Percentiles rank a stretch among this genome's conserved stretches.
These are phyloP conservation scores for Paraurostyla sp. DNA, from an alignment of 73 alveolate genomes.

Conservation along the genomic window DNA sequence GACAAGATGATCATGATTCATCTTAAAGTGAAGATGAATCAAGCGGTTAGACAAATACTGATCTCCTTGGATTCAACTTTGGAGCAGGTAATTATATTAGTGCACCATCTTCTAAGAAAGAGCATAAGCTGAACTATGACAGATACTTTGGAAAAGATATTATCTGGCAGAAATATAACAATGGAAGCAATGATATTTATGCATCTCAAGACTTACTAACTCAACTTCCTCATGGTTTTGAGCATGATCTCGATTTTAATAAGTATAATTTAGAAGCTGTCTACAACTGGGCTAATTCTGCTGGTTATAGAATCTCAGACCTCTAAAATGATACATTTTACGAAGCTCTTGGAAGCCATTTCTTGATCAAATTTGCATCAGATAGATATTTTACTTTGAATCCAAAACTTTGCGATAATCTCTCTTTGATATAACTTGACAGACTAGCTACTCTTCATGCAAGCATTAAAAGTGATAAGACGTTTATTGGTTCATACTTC, in stretches of 20 bases:
- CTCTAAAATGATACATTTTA: constrained; percentile 41
- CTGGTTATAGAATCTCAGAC: constrained; percentile 2
- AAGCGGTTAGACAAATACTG: no score
- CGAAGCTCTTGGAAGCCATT: not conserved
- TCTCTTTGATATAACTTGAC: constrained; percentile 56
- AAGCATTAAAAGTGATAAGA: constrained; percentile 56
- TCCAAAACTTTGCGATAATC: constrained; percentile 4
- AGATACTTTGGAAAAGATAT: not conserved
- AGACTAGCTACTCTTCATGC: constrained; percentile 12
- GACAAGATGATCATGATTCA: no score
- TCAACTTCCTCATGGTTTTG: no score
- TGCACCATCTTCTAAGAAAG: no score
- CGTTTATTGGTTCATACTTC: constrained; percentile 65
- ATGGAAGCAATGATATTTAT: no score
- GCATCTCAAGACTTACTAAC: no score
- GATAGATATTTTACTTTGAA: constrained; percentile 5
- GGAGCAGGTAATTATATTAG: no score
- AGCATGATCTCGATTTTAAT: constrained; percentile 31
- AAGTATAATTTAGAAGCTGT: constrained; percentile 1
- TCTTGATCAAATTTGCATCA: not conserved
- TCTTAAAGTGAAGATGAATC: no score
- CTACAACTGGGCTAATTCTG: not conserved
- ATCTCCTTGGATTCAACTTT: no score
- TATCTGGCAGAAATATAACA: no score
- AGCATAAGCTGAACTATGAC: not conserved